Conservation (phyloP, 1,284 basidiomycete species). For the Bondarzewia mesenterica region DNA sequence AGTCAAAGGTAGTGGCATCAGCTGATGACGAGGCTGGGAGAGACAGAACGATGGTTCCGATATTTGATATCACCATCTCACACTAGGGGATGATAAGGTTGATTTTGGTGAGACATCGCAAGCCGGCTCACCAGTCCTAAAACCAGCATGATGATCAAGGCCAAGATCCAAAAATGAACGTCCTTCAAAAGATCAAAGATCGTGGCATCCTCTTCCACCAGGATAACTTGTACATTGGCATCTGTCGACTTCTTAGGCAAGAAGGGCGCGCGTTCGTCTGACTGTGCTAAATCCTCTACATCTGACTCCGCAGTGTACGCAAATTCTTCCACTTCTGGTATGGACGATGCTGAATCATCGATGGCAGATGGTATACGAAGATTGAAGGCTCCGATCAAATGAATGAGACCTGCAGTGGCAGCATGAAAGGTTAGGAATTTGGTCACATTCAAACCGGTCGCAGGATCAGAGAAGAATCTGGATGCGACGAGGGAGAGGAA, state of each 20-base stretch:
- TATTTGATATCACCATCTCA: conserved; percentile 76
- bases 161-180: conserved; percentile 50
- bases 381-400: conserved; percentile 44
- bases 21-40: conserved; percentile 31
- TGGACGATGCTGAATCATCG: background rate
- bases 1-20: conserved; percentile 13
- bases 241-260: conserved; percentile 22
- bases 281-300: conserved; percentile 12
- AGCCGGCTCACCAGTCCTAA: conserved; percentile 51
- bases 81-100: conserved; percentile 32
- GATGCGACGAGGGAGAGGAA: conserved; percentile 62
- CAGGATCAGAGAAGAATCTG: conserved; percentile 42
- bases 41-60: conserved; percentile 66
- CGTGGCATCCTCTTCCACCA: conserved; percentile 25
- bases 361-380: conserved; percentile 22
- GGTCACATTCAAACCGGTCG: conserved; percentile 45
- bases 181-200: conserved; percentile 42
- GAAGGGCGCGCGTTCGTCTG: conserved; percentile 36
- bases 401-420: conserved; percentile 39
- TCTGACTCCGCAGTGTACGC: conserved; percentile 1
- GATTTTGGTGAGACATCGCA: background rate
- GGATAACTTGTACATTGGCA: conserved; percentile 15
- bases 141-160: conserved; percentile 35
- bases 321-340: background rate
- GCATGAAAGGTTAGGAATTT: conserved; percentile 52